Percentiles rank a stretch among this genome's conserved stretches.
Conservation (phyloP, 805 yeast species). For the Hanseniaspora taiwanica region DNA sequence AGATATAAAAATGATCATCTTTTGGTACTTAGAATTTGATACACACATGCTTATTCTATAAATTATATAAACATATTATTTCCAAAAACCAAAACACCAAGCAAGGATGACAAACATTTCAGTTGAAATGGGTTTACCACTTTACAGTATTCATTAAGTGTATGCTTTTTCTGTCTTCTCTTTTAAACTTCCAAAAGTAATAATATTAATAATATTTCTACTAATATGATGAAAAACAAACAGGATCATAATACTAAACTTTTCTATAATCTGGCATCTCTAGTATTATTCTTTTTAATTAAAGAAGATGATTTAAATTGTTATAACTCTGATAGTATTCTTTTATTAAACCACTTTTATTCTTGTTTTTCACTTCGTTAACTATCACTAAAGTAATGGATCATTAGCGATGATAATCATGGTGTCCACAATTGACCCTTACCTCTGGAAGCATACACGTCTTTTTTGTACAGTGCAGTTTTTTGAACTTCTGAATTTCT, state of each 20-base stretch:
- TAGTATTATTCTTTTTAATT: constrained; percentile 5
- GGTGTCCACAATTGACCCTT: constrained; percentile 49
- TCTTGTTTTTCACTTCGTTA: no score
- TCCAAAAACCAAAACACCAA: background rate
- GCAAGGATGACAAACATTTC: background rate
- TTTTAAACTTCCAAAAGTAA: background rate
- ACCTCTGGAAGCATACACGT: constrained; percentile 49
- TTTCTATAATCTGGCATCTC: constrained; percentile 7
- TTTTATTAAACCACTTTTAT: no score
- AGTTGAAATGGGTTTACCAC: background rate
- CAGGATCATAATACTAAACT: constrained; percentile 1
- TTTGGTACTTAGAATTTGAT: no score
- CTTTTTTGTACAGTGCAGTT: constrained; percentile 31
- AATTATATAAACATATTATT: background rate
- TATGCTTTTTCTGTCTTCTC: background rate
- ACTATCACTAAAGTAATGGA: no score
- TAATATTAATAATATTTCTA: no score
- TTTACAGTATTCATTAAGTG: background rate
- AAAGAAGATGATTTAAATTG: background rate
- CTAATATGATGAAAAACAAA: constrained; percentile 7
- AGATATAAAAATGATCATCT: no score
- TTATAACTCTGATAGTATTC: background rate
- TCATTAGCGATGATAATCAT: no score
- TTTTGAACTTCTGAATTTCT: constrained; percentile 13
- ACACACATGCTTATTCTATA: no score